Base-by-base conservation (phyloP, 495 filamentous ascomycete species). In the Podospora anserina region DNA sequence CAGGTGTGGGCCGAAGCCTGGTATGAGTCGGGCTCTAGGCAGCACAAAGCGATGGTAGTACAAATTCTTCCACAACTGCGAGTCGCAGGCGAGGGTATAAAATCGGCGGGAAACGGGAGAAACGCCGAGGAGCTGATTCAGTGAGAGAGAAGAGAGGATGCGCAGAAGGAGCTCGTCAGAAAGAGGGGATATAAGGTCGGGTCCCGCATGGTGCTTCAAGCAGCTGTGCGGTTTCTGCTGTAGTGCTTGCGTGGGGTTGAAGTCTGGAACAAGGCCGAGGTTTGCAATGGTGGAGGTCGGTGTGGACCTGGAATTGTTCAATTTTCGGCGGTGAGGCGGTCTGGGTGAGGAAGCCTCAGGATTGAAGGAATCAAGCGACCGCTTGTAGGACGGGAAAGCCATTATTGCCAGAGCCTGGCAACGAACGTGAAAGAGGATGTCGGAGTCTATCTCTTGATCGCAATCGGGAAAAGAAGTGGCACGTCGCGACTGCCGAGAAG, bases 11-110 rank as follows among this genome's bases (percentile, higher is more conserved):
- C 39, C 39, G 49, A 88, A 79, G 44, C 88, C 90, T 7, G 92
- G 91, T 63, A 97, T 87, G 58, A 91, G 87, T 66, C 88, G 86
- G 54, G 91, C 91, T 75, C 93, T 86, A 61, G 94, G 94, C 62
- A 90, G 86, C 11, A 99, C 93, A 79, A 97, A 99, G 69, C 90
- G 88, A 39, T 88, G 84, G 80, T 97, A 97, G 80, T 96, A 99
- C 39, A 91, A 83, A 9, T 85, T 84, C 79, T 94, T 97, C 95
- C 95, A 99, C 61, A 99, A 80, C 75, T 97, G 92, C 13, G 90
- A 89, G 79, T 99, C 95, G 68, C 84, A 84, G 19, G 91, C 84
- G 16, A 99, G 82, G n/a, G 78, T 80, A 71, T 89, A 83, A 73
- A 97, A 92, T 55, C 88, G 90, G 58, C 80, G 88, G n/a, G 92